phyloP scores from a whole-genome alignment of 257 asterid species.

The Lycium barbarum region DNA sequence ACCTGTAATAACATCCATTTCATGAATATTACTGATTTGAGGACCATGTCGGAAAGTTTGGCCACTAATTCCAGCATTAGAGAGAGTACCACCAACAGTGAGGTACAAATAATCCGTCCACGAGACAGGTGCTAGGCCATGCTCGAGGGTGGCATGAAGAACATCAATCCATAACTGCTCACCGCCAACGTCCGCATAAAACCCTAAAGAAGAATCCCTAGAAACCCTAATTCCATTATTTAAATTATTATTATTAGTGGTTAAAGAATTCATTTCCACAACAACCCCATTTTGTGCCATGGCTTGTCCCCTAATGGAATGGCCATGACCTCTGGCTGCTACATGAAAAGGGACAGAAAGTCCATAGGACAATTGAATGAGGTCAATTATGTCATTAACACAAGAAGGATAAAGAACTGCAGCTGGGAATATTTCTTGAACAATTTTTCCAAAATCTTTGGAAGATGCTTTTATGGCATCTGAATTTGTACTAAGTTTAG shows the following conservation, averaged over 20 bases:
- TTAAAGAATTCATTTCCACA: conserved; percentile 59
- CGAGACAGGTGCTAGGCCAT: conserved; percentile 61
- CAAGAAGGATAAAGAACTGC: conserved; percentile 68
- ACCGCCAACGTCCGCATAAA: conserved; percentile 76
- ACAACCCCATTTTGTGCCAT: conserved; percentile 69
- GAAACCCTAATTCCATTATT: conserved; percentile 53
- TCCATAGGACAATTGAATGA: conserved; percentile 51
- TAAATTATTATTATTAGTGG: neutral
- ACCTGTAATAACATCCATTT: conserved; percentile 78
- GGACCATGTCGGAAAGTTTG: conserved; percentile 73
- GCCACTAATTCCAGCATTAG: conserved; percentile 81
- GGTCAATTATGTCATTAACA: conserved; percentile 48
- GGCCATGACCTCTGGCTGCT: conserved; percentile 80
- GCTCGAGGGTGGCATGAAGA: conserved; percentile 42
- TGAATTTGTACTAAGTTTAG: conserved; percentile 45
- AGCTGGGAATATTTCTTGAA: conserved; percentile 48
- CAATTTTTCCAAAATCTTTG: conserved; percentile 66
- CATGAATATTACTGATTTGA: conserved; percentile 71
- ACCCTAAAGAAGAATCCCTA: conserved; percentile 45
- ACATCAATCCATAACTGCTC: conserved; percentile 77
- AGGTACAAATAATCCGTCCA: conserved; percentile 81
- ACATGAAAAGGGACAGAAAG: conserved; percentile 52
- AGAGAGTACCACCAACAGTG: conserved; percentile 77
- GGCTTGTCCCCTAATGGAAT: conserved; percentile 78
- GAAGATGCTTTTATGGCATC: conserved; percentile 45